Conservation (phyloP, 2,329 filamentous ascomycete genomes). For the Pestalotiopsis sp. region DNA sequence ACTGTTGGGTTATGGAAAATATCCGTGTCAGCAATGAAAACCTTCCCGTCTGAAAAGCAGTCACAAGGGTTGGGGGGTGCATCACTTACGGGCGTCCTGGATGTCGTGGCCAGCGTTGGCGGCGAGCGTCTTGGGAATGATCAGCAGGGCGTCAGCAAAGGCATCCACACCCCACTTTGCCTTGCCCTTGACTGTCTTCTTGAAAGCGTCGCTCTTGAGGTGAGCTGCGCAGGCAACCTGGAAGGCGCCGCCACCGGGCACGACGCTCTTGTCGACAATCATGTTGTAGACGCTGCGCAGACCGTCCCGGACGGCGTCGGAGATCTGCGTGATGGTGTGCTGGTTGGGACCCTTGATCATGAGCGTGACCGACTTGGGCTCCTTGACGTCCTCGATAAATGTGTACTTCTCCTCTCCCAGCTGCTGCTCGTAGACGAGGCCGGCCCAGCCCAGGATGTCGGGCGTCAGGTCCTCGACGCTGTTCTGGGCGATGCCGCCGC, state of each 20-base stretch:
- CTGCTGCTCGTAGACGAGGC: conserved; percentile 94
- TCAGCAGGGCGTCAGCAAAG: conserved; percentile 90
- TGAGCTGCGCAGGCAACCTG: conserved; percentile 91
- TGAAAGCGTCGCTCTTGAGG: conserved; percentile 83
- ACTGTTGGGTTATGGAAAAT: conserved; percentile 53
- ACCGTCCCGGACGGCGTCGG: conserved; percentile 93
- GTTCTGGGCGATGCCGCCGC: conserved; percentile 90
- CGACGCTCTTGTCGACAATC: conserved; percentile 96
- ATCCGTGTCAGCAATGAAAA: not conserved
- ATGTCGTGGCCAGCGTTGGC: conserved; percentile 96
- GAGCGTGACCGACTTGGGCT: conserved; percentile 95
- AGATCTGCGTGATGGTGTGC: conserved; percentile 96
- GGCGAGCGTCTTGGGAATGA: conserved; percentile 97
- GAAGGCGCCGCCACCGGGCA: conserved; percentile 93
- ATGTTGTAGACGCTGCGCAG: conserved; percentile 98
- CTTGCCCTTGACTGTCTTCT: conserved; percentile 94
- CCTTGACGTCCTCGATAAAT: conserved; percentile 97
- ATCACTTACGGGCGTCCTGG: conserved; percentile 84
- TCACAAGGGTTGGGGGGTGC: not conserved
- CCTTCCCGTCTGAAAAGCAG: no score
- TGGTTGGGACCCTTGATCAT: conserved; percentile 97
- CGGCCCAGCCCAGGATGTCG: conserved; percentile 92
- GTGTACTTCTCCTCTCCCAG: conserved; percentile 99
- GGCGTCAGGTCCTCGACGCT: conserved; percentile 91
- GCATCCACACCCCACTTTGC: conserved; percentile 94